phyloP scores from a whole-genome alignment of 192 early-diverging fungal genomes.

The Linnemannia schmuckeri region DNA sequence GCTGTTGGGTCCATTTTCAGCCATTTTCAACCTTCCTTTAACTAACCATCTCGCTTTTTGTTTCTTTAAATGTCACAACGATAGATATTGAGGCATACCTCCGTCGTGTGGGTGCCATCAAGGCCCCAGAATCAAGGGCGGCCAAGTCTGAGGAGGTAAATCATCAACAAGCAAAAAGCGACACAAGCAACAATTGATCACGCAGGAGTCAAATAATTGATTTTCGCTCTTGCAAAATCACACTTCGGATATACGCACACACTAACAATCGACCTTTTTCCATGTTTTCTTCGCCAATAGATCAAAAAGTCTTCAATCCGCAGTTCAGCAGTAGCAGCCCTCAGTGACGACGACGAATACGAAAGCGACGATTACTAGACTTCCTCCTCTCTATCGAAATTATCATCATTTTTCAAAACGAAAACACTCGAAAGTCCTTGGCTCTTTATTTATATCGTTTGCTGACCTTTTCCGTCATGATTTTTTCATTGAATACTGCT shows the following conservation, averaged over 20 bases:
- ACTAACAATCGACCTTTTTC: background rate
- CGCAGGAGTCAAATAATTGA: background rate
- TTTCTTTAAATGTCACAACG: constrained; percentile 7
- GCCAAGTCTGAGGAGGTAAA: constrained; percentile 40
- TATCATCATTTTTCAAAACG: background rate
- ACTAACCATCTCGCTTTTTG: background rate
- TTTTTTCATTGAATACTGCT: no score
- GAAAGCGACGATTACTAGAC: constrained; percentile 59
- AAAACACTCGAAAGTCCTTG: background rate
- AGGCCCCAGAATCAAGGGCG: constrained; percentile 41
- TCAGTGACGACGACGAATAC: constrained; percentile 69
- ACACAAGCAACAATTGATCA: background rate
- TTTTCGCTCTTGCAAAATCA: background rate
- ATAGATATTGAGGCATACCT: constrained; percentile 57
- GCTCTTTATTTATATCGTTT: background rate
- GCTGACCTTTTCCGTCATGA: no score
- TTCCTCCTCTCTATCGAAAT: background rate
- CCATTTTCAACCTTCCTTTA: background rate
- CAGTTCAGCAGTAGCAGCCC: constrained; percentile 67
- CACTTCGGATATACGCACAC: background rate
- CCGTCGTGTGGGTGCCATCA: constrained; percentile 56
- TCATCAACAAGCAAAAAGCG: background rate
- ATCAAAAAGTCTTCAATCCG: constrained; percentile 63
- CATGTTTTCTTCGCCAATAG: background rate
- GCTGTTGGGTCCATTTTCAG: background rate